Evolutionary conservation across 345 rosid species (phyloP), one percentile per base, ranked within the genome.

Genomic region (Pelargonium nanum): DNA sequence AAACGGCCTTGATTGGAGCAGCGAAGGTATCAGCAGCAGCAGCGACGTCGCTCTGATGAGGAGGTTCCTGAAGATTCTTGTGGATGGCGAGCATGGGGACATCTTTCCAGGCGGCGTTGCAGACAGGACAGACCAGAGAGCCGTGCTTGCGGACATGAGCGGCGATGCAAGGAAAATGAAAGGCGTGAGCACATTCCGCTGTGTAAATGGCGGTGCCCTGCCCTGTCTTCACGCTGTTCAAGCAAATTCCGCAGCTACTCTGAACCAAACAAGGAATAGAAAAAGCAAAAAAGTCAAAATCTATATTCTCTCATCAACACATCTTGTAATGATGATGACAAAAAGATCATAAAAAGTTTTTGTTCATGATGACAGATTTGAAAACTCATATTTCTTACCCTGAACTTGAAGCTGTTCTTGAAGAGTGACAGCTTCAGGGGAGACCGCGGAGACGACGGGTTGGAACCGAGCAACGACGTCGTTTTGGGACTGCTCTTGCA

Each of bases 121-220:
- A 91, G 26, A 91, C 85, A 7, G 98, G 98, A 67, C 95, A 91
- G 59, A 83, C 63, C 19, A 86, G 84, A 8, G 60, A 75, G 22
- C 72, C 80, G 25, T 78, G 77, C n/a, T 77, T 78, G 34, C 82
- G 74, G 25, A 83, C 84, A 34, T 83, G 88, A 5, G 78, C 75
- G 10, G 83, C 78, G 23, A 91, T 69, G 70, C 96, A 91, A n/a
- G 88, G 85, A 60, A 86, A 88, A 64, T 91, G 98, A 67, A 91
- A 91, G 26, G 72, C 74, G 68, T 91, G 96, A 15, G 80, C 62
- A 55, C 98, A 91, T 65, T 88, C 98, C 12, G 96, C 96, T 25
- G 96, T 91, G 74, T 83, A 86, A 22, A 86, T 83, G 6, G 92
- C 92, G 19, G 86, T 82, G 4, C 90, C 96, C 60, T 86, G 83